phyloP scores from a whole-genome alignment of 768 basidiomycete genomes.

The Termitomyces bulborhizus region DNA sequence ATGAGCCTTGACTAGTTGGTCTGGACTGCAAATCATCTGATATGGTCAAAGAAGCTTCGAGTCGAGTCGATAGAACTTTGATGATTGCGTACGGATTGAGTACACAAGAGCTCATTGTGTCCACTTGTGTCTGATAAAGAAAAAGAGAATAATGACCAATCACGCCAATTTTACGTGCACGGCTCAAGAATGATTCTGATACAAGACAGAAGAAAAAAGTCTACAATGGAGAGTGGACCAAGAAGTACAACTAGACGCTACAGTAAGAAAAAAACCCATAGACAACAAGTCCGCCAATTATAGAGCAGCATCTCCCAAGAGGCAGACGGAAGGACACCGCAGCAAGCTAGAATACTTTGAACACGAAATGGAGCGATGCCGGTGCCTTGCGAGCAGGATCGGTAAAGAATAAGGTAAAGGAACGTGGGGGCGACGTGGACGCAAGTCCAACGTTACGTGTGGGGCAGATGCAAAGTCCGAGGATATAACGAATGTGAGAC shows the following conservation, averaged over 20 bases:
- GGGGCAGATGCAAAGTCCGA: slow-evolving; percentile 6
- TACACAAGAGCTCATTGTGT: too few relatives aligned
- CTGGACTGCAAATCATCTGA: not conserved
- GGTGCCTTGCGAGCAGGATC: slow-evolving; percentile 6
- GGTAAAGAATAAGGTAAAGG: slow-evolving; percentile 10
- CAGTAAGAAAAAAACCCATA: not conserved
- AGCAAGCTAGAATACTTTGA: slow-evolving; percentile 4
- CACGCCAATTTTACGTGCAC: too few relatives aligned
- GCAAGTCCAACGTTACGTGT: slow-evolving; percentile 14
- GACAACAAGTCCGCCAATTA: slow-evolving; percentile 8
- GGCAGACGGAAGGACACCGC: slow-evolving; percentile 4
- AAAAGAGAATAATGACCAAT: too few relatives aligned
- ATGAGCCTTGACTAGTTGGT: not conserved
- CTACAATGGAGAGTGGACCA: not conserved
- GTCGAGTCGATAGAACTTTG: too few relatives aligned
- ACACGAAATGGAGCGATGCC: slow-evolving; percentile 2
- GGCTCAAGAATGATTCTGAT: too few relatives aligned
- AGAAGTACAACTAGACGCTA: slow-evolving; percentile 5
- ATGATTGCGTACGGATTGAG: too few relatives aligned
- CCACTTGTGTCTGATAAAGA: too few relatives aligned
- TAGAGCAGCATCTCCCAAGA: slow-evolving; percentile 1
- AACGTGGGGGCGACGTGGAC: slow-evolving; percentile 12
- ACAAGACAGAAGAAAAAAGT: not conserved
- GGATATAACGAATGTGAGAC: slow-evolving; percentile 11
- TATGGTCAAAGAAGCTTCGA: not conserved